Conservation (phyloP, 2,329 filamentous ascomycete species). For the Samsoniella hepiali region DNA sequence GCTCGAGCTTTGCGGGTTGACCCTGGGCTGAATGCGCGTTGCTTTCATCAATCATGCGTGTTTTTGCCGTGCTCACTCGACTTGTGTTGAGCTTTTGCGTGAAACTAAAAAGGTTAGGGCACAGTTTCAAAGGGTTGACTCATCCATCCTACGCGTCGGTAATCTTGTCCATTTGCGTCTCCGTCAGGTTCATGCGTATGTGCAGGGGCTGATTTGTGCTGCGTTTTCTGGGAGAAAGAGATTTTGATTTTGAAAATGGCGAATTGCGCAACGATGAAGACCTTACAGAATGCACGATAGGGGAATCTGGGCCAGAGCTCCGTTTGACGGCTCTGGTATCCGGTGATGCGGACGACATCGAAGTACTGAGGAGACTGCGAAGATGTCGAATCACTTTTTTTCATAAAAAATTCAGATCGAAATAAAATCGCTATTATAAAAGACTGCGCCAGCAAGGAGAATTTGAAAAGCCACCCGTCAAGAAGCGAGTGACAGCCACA, state of each 20-base stretch:
- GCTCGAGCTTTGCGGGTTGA: neutral
- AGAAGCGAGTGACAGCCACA: neutral
- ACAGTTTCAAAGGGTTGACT: neutral
- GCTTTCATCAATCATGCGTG: constrained; percentile 20
- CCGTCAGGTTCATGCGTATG: constrained; percentile 47
- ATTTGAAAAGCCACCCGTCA: neutral
- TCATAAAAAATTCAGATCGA: too few species aligned
- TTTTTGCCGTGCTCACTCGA: constrained; percentile 20
- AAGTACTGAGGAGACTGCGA: neutral
- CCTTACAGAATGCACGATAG: constrained; percentile 1
- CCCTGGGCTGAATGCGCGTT: neutral
- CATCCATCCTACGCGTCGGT: constrained; percentile 40
- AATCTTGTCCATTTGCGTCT: constrained; percentile 47
- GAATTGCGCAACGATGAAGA: constrained; percentile 6
- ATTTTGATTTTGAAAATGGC: constrained; percentile 29
- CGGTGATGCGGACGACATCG: constrained; percentile 5
- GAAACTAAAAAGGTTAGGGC: constrained; percentile 19
- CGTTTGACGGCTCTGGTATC: neutral
- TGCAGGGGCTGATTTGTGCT: constrained; percentile 39
- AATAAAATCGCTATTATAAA: neutral
- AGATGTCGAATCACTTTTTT: neutral
- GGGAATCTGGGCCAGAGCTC: constrained; percentile 3
- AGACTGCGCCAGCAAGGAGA: neutral
- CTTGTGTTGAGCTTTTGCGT: constrained; percentile 28
- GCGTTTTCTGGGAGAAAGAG: constrained; percentile 36